Base-by-base conservation (phyloP, 176 grass and related monocot species). In the Bolboschoenus planiculmis region DNA sequence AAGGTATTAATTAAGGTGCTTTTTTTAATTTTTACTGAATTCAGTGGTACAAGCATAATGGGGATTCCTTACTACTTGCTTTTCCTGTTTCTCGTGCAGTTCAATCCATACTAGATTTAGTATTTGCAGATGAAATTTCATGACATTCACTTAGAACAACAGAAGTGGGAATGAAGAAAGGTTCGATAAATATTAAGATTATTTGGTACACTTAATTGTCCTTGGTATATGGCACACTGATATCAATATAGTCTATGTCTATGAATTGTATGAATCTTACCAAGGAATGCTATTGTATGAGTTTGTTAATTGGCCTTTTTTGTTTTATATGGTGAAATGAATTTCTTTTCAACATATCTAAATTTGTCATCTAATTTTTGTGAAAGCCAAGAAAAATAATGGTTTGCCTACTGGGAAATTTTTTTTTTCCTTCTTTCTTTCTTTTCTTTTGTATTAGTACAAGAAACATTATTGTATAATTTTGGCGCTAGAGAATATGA, bases 91-190 rank as follows among this genome's bases (percentile, higher is more conserved):
- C 31, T 65, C 46, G 48, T 94, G 90, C 90, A 94, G 95, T 90
- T 16, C 95, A 97, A 84, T 83, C 83, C 24, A 97, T 94, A 78
- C 94, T 91, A 3, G 88, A 97, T 78, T 83, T 89, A 61, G 85
- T 91, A 85, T 93, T 97, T 85, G 87, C 90, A 0, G 88, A 97
- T 64, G 90, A 97, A 89, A 90, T 91, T 57, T 89, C 88, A 83
- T 97, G 83, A 89, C 58, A 29, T 84, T 43, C 72, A 33, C 44
- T 76, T 11, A 33, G 44, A 51, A n/a, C n/a, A n/a, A 33, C 11
- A 76, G 72, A 31, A 51, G 15, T 7, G 23, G 14, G 5, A 29
- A 76, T 30, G 72, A 18, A 18, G 23, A 31, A 51, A 76, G 72
- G 44, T 76, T n/a, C n/a, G n/a, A n/a, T n/a, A n/a, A n/a, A n/a